Conservation (phyloP, 1,284 basidiomycete genomes). For the Fomitopsis betulina region DNA sequence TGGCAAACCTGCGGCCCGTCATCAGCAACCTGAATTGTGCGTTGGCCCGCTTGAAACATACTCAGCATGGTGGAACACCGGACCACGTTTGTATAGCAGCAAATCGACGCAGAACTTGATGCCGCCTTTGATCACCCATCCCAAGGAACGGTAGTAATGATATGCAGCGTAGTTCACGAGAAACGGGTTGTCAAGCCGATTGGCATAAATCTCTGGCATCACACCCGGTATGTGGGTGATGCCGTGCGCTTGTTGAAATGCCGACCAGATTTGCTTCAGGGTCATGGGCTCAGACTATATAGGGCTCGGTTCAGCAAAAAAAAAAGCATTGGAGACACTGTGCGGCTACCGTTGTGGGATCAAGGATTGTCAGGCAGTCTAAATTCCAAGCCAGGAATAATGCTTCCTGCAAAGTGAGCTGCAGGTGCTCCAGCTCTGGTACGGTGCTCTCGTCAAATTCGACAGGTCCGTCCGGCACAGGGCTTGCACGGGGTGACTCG, state of each 20-base stretch:
- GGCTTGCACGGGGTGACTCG: constrained; percentile 3
- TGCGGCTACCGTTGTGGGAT: constrained; percentile 52
- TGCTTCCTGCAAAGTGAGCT: constrained; percentile 88
- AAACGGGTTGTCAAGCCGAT: constrained; percentile 86
- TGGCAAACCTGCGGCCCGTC: constrained; percentile 64
- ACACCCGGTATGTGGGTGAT: constrained; percentile 26
- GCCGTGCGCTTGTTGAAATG: constrained; percentile 46
- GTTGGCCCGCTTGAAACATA: constrained; percentile 32
- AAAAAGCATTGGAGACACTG: background rate
- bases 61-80: constrained; percentile 96
- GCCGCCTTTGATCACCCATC: constrained; percentile 97
- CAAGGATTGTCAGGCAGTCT: constrained; percentile 77
- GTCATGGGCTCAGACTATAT: constrained; percentile 47
- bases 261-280: constrained; percentile 52
- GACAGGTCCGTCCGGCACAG: constrained; percentile 21
- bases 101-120: constrained; percentile 98
- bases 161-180: constrained; percentile 88
- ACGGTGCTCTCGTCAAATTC: constrained; percentile 44
- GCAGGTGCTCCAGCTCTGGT: constrained; percentile 85
- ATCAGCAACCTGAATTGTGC: constrained; percentile 2
- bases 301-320: constrained; percentile 1
- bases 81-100: constrained; percentile 91
- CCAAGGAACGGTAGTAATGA: constrained; percentile 94
- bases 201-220: constrained; percentile 22
- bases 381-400: constrained; percentile 88